phyloP scores from a whole-genome alignment of 1,139 yeast species.

The Debaryomyces psychrophilus region DNA sequence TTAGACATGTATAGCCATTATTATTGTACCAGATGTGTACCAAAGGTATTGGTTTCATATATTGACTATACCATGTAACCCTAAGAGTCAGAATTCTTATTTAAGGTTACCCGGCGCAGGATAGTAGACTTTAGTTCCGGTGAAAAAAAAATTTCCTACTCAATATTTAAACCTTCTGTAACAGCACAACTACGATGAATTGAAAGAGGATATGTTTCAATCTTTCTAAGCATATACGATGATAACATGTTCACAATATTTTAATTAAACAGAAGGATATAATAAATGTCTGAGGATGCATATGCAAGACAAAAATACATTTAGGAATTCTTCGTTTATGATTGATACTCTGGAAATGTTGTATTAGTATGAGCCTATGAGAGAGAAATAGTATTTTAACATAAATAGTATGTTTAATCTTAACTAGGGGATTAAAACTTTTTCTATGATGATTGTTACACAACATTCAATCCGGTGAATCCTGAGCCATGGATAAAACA shows the following conservation, averaged over 20 bases:
- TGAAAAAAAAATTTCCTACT: background rate
- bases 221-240: background rate
- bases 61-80: background rate
- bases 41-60: background rate
- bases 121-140: background rate
- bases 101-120: constrained; percentile 1
- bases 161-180: background rate
- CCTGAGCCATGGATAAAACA: constrained; percentile 70
- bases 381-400: background rate
- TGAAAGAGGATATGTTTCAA: constrained; percentile 4
- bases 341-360: constrained; percentile 22
- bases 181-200: background rate
- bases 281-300: constrained; percentile 31
- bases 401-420: constrained; percentile 1
- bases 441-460: constrained; percentile 45
- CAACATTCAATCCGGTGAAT: constrained; percentile 59
- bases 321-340: constrained; percentile 72
- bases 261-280: constrained; percentile 9
- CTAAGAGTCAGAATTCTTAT: background rate
- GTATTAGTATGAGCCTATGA: background rate
- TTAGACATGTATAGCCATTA: background rate
- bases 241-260: background rate
- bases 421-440: background rate
- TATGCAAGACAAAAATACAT: constrained; percentile 60
- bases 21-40: background rate